phyloP scores from a whole-genome alignment of 192 early-diverging fungal genomes.

The Lobosporangium transversale region DNA sequence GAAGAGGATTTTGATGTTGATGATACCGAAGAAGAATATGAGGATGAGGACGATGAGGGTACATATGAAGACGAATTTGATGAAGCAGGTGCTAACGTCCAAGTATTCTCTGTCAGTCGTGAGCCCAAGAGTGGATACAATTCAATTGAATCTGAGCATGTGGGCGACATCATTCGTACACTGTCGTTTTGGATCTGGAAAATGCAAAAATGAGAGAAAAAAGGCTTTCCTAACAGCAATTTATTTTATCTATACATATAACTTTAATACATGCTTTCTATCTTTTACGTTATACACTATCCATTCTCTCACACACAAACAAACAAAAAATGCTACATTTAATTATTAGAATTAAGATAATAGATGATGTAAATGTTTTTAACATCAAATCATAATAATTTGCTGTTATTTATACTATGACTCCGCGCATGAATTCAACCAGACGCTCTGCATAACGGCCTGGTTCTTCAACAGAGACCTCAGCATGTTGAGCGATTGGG shows the following conservation, averaged over 20 bases:
- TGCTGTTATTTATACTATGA: slow-evolving; percentile 17
- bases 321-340: neutral
- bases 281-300: no score
- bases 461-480: slow-evolving; percentile 49
- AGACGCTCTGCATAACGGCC: slow-evolving; percentile 39
- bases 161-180: slow-evolving; percentile 49
- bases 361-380: no score
- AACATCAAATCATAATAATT: no score
- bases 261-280: neutral
- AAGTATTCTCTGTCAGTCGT: slow-evolving; percentile 47
- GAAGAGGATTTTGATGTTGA: neutral
- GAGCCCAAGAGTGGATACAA: slow-evolving; percentile 53
- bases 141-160: slow-evolving; percentile 39
- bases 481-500: slow-evolving; percentile 20
- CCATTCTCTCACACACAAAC: no score
- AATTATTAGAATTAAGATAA: neutral
- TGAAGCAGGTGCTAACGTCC: slow-evolving; percentile 17
- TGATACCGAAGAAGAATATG: neutral
- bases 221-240: no score
- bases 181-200: slow-evolving; percentile 50
- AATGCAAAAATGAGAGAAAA: slow-evolving; percentile 20
- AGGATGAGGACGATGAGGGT: neutral
- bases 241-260: neutral
- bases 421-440: slow-evolving; percentile 39
- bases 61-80: slow-evolving; percentile 3